Evolutionary conservation across 2,329 filamentous ascomycete genomes (phyloP).

Genomic region (Pyrenochaeta sp.): DNA sequence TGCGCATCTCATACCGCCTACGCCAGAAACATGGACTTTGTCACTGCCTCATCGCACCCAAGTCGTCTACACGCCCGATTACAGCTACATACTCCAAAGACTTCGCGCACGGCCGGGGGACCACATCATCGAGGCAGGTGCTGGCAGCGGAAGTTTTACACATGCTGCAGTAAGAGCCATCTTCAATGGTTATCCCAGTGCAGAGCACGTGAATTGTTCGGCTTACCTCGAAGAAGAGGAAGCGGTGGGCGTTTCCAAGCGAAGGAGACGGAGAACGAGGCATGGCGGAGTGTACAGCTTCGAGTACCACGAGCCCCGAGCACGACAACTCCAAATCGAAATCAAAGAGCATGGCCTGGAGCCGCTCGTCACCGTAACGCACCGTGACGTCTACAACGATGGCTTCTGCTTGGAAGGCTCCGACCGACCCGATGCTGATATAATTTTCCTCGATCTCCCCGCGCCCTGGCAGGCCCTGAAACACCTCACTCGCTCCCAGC

Average conservation of each 20-base stretch:
- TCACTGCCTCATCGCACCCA: constrained; percentile 84
- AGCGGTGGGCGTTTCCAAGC: constrained; percentile 31
- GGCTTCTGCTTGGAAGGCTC: constrained; percentile 69
- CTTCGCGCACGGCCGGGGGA: constrained; percentile 77
- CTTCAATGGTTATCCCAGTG: constrained; percentile 72
- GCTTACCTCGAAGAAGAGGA: constrained; percentile 35
- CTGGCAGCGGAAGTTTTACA: constrained; percentile 84
- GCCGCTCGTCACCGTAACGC: constrained; percentile 73
- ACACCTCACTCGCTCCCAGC: constrained; percentile 69
- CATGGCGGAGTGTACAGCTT: constrained; percentile 80
- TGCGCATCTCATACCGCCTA: constrained; percentile 79
- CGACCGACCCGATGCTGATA: constrained; percentile 61
- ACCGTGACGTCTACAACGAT: constrained; percentile 79
- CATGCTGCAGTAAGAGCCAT: constrained; percentile 80
- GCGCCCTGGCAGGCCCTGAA: constrained; percentile 82
- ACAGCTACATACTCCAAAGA: constrained; percentile 82
- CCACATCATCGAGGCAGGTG: constrained; percentile 79
- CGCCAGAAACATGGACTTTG: constrained; percentile 82
- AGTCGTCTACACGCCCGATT: constrained; percentile 87
- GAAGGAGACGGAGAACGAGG: constrained; percentile 46
- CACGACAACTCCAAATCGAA: constrained; percentile 73
- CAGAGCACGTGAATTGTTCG: constrained; percentile 14
- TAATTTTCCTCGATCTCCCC: constrained; percentile 81
- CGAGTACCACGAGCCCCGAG: constrained; percentile 80
- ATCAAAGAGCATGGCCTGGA: constrained; percentile 73